Conservation (phyloP, 129 eudicot genomes). For the Escallonia rubra region DNA sequence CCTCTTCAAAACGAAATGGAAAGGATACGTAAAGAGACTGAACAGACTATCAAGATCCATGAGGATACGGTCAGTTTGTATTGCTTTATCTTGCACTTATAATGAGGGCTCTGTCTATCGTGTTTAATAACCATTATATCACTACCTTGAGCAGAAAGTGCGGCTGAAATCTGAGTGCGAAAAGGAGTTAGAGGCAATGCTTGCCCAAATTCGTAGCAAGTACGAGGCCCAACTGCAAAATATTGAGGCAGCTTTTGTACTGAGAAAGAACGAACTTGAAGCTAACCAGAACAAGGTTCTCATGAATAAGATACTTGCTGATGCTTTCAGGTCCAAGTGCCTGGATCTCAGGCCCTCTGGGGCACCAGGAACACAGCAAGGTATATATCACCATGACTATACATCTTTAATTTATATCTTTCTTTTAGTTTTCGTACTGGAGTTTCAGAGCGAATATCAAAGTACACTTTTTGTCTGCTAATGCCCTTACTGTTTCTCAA, state of each 20-base stretch:
- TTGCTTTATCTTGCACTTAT: constrained; percentile 7
- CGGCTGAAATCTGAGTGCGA: constrained; percentile 59
- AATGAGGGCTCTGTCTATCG: neutral
- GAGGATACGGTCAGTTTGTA: constrained; percentile 43
- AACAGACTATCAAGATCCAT: constrained; percentile 25
- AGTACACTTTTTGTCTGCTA: neutral
- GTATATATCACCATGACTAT: constrained; percentile 24
- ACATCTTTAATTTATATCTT: neutral
- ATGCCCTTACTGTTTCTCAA: neutral
- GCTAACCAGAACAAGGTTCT: constrained; percentile 29
- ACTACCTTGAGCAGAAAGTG: constrained; percentile 34
- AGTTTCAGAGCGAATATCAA: neutral
- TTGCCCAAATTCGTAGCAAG: constrained; percentile 41
- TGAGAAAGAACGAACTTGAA: constrained; percentile 55
- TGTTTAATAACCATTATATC: too few species aligned
- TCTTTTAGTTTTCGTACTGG: neutral
- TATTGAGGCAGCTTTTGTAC: constrained; percentile 41
- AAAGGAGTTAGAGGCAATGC: constrained; percentile 56
- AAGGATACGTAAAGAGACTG: constrained; percentile 36
- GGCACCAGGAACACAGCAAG: constrained; percentile 28
- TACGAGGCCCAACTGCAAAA: constrained; percentile 54
- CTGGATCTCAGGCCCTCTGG: constrained; percentile 44
- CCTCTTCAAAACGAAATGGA: constrained; percentile 67
- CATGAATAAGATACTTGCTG: constrained; percentile 59
- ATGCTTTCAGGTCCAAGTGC: constrained; percentile 57